Evolutionary conservation across 306 rosid species (phyloP).

Genomic region (Astragalus membranaceus): DNA sequence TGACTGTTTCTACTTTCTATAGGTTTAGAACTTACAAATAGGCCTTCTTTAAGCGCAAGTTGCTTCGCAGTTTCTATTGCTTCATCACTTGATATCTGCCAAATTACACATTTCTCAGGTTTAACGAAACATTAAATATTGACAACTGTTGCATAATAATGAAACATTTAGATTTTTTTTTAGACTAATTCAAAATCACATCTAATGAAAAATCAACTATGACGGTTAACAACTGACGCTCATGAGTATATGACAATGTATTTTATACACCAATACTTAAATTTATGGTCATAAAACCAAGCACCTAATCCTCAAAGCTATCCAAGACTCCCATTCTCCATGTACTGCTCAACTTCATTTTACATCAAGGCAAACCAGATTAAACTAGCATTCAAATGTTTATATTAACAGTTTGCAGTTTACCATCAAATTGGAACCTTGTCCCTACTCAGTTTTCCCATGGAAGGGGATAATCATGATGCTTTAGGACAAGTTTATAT

Average conservation of each 20-base stretch:
- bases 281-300: neutral
- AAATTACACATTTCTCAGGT: slow-evolving; percentile 9
- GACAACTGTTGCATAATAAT: slow-evolving; percentile 4
- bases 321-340: neutral
- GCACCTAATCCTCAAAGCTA: slow-evolving; percentile 6
- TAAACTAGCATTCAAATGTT: neutral
- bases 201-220: neutral
- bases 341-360: neutral
- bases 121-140: slow-evolving; percentile 6
- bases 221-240: neutral
- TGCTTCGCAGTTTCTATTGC: slow-evolving; percentile 70
- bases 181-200: neutral
- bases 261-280: neutral
- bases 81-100: slow-evolving; percentile 66
- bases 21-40: slow-evolving; percentile 56
- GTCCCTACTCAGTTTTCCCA: neutral
- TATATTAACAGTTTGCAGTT: neutral
- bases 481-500: neutral
- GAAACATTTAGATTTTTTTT: neutral
- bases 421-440: neutral
- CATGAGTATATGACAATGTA: neutral
- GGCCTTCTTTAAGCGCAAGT: slow-evolving; percentile 69
- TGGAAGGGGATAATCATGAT: neutral
- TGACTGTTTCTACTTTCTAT: neutral
- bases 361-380: neutral